phyloP scores from a whole-genome alignment of 257 asterid genomes.

The Thymus mandschuricus region DNA sequence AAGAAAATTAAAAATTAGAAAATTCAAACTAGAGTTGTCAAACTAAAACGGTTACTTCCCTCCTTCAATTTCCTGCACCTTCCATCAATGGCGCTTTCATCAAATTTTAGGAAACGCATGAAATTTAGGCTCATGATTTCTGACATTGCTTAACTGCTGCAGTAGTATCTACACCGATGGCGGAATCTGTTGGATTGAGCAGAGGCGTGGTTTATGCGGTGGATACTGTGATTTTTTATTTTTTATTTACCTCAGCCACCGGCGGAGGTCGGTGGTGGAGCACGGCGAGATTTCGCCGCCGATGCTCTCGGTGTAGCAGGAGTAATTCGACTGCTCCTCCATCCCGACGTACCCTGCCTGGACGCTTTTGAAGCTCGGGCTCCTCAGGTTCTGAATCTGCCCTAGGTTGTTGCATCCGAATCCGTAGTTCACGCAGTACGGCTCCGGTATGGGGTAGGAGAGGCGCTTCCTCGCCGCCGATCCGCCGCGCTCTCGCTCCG shows the following conservation, averaged over 20 bases:
- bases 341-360: conserved; percentile 82
- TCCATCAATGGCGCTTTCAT: conserved; percentile 13
- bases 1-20: conserved; percentile 1
- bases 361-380: conserved; percentile 92
- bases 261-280: conserved; percentile 77
- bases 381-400: conserved; percentile 57
- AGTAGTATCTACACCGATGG: neutral
- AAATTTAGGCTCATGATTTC: conserved; percentile 2
- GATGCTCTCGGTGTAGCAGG: conserved; percentile 70
- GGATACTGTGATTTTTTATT: neutral
- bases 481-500: conserved; percentile 69
- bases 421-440: conserved; percentile 46
- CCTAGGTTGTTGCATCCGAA: conserved; percentile 42
- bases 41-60: conserved; percentile 24
- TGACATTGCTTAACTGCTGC: neutral
- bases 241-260: conserved; percentile 69
- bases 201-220: neutral
- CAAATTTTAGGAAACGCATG: conserved; percentile 24
- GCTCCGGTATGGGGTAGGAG: conserved; percentile 74
- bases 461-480: conserved; percentile 71
- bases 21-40: conserved; percentile 15
- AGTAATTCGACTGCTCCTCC: conserved; percentile 72
- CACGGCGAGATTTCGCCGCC: conserved; percentile 93
- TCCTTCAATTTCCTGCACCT: neutral
- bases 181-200: neutral